Base-by-base conservation (phyloP, 2,329 filamentous ascomycete species). In the Alternaria metachromatica region DNA sequence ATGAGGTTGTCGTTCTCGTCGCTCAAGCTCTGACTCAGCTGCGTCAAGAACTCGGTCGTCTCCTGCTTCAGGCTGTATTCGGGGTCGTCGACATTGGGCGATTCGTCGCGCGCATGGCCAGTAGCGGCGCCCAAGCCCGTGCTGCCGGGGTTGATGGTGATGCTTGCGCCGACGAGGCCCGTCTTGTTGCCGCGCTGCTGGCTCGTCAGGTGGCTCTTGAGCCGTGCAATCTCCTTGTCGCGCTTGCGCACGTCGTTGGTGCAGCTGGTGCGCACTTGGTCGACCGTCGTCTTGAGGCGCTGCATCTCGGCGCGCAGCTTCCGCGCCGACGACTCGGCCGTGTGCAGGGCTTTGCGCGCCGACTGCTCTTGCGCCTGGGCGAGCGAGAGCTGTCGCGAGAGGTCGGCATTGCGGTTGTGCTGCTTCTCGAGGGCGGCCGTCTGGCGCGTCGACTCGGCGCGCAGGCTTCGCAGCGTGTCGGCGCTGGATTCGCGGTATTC, bases 1-100 rank as follows among this genome's bases (percentile, higher is more conserved):
- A 96, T 88, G 12, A 98, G 81, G 6, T 88, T 87, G 75, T 97
- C 94, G 73, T 99, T 99, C 79, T 99, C 96, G 69, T 97, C 93
- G 74, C 93, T 96, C 62, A 98, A 82, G 43, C 88, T 89, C 76
- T 92, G 91, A 28, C 93, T 94, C 62, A 97, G 83, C 74, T 92
- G 90, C 0, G 94, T 96, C 61, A 99, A 83, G 76, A 97, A 97
- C 54, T 94, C 90, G 51, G 95, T 97, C 6, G 95, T 97, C 81
- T 98, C 96, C 77, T 90, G 89, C 72, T 90, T 90, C 64, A 98
- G 82, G 71, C 89, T 92, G 79, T 95, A 90, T 58, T 80, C 86
- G 64, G 81, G 87, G 78, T 82, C 87, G 76, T 80, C 86, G 11
- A 87, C 69, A 48, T 84, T 82, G 30, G 78, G 76, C 81, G 84